Evolutionary conservation across 2,329 filamentous ascomycete species (phyloP), one percentile per base, ranked within the genome.

Genomic region (Lasiodiplodia sp.): DNA sequence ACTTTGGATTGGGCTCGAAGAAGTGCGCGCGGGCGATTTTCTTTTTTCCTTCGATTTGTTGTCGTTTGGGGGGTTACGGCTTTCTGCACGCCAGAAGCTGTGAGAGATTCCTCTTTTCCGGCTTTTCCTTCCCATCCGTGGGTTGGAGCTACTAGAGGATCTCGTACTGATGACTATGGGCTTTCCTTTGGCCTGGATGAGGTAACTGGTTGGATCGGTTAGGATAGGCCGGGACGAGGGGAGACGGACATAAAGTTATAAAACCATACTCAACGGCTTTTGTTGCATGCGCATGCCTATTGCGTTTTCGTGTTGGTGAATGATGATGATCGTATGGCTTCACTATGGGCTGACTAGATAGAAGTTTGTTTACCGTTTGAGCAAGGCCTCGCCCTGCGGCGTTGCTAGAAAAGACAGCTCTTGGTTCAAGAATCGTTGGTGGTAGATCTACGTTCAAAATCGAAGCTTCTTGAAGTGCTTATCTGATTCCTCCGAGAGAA

Each of bases 151-250:
- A 4, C 21, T 7, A 44, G 40, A 44, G 44, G 16, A 21, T 21
- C 44, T 47, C 44, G 44, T 47, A 47, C 44, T 47, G 44, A 47
- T 47, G n/a, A 21, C 21, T n/a, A 11, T 47, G 44, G 44, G 12
- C 18, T 47, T 21, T 47, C 44, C n/a, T 21, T 47, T n/a, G 31
- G n/a, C n/a, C 18, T 47, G 44, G 44, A 47, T 47, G 44, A 47
- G 44, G 44, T 47, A 47, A 47, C n/a, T 47, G 44, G 44, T 47
- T 47, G 44, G 44, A n/a, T 47, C n/a, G 44, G 44, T 21, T 47
- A 21, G 44, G 44, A 47, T n/a, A 21, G 44, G 44, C 44, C 44
- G 44, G 44, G 44, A 47, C 16, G 16, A 18, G 40, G 40, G 40
- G 18, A n/a, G 44, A 21, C 40, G 44, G 14, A 47, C 18, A 47